Evolutionary conservation across 179 eudicot genomes (phyloP).

Genomic region (Beta corolliflora): DNA sequence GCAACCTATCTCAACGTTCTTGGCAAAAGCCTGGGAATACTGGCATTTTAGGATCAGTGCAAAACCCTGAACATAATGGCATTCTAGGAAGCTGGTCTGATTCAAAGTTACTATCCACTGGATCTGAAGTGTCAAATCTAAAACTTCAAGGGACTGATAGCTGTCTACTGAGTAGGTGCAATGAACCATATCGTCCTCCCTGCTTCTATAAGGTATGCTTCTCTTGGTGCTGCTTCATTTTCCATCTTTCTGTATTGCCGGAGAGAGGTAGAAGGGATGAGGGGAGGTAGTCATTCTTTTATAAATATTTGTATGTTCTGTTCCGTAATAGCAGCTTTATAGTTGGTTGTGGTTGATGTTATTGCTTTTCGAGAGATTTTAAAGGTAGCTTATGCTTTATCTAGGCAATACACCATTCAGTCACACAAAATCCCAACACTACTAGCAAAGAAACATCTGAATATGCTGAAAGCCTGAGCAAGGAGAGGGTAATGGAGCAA

Average conservation of each 20-base stretch:
- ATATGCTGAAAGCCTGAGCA: conserved; percentile 17
- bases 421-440: conserved; percentile 2
- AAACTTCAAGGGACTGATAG: conserved; percentile 26
- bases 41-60: conserved; percentile 16
- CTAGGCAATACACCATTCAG: conserved; percentile 30
- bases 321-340: conserved; percentile 6
- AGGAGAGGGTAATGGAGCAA: conserved; percentile 28
- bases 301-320: not conserved
- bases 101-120: conserved; percentile 13
- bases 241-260: conserved; percentile 3
- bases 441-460: conserved; percentile 18
- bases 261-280: conserved; percentile 6
- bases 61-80: conserved; percentile 22
- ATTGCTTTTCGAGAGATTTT: not conserved
- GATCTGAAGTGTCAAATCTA: conserved; percentile 20
- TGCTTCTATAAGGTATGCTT: conserved; percentile 35
- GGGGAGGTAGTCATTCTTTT: conserved; percentile 17
- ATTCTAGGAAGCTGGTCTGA: conserved; percentile 35
- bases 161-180: conserved; percentile 36
- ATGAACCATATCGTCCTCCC: conserved; percentile 46
- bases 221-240: not conserved
- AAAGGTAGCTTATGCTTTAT: conserved; percentile 7
- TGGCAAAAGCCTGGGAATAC: conserved; percentile 21
- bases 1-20: conserved; percentile 11
- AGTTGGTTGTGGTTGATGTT: conserved; percentile 5